Evolutionary conservation across 371 early-diverging fungal genomes (phyloP), one percentile per base, ranked within the genome.

Genomic region (Saksenaea oblongispora): DNA sequence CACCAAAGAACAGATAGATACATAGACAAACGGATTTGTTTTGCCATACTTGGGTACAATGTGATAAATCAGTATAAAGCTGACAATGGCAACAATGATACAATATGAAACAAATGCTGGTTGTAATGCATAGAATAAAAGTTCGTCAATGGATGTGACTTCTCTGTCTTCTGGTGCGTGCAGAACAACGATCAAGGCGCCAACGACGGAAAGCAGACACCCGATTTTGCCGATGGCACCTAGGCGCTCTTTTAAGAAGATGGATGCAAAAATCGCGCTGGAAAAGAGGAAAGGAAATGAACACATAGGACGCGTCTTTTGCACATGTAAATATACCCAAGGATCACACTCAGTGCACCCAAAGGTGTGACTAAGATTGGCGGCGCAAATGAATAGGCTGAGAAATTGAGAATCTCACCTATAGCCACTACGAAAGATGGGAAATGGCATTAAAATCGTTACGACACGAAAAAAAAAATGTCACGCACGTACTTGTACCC

Each of bases 361-460:
- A 95, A 79, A 4, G 96, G 95, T n/a, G 96, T 95, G 11, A 95
- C 92, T 35, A 95, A 82, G 59, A 95, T 93, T 53, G 95, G 94
- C 0, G 95, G 95, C 24, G 95, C 95, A 85, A 89, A 95, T 57
- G 94, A 86, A 70, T 95, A 95, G 0, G 94, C 95, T 60, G 18
- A 53, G 42, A 64, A 60, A 28, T 63, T 58, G 24, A 68, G 28
- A 24, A 68, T 26, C 34, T 64, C 57, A 41, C 61, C 61, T 15
- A 44, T 34, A 3, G 58, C 59, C 56, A 71, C 44, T 22, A 54
- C 35, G 39, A 39, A 44, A 44, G n/a, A 34, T 35, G 17, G 26
- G 13, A 15, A 13, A 11, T 17, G 11, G 26, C 39, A 14, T 51
- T 18, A 18, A 36, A 44, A n/a, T 57, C 34, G 24, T 22, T 54